Evolutionary conservation across 495 filamentous ascomycete species (phyloP), one percentile per base, ranked within the genome.

Genomic region (Lepidopterella palustris): DNA sequence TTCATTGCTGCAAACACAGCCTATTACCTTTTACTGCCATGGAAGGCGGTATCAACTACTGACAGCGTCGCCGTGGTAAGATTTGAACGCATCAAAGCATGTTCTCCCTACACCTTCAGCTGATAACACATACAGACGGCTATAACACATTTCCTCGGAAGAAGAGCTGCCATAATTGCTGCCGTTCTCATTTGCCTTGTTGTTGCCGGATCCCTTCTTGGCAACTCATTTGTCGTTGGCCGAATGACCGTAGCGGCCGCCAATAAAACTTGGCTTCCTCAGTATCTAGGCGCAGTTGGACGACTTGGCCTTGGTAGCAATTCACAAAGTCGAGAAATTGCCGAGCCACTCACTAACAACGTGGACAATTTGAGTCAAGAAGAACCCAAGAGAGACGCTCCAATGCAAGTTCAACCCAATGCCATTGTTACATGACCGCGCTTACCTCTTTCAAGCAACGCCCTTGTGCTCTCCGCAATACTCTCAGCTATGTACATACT

Each of bases 41-140:
- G 79, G 80, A 54, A 77, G 29, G 69, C 77, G 2, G 71, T 82
- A 2, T 77, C 76, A 0, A 78, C 71, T 1, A 82, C 76, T 0
- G 79, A 84, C 28, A 79, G 75, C 35, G 74, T 82, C 11, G 81
- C 79, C 0, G 80, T 84, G 65, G 80, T 82, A 72, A 65, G 80
- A 71, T 27, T 24, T 26, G 24, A 15, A 32, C 20, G 20, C 13
- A 45, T 20, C 62, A 24, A 39, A 57, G 20, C 4, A 45, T 35
- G 58, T 11, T 26, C 15, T 9, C 10, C 6, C 31, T 29, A 21
- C 1, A 45, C 5, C 11, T 25, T 24, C 35, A 47, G 10, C 1
- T 31, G 35, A 20, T n/a, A n/a, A n/a, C n/a, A n/a, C n/a, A n/a
- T n/a, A n/a, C 20, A 82, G 80, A 80, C 79, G 0, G 80, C 80